Percentiles rank a stretch among this genome's conserved stretches.
Evolutionary conservation across 2,329 filamentous ascomycete species (phyloP).

Genomic region (Pseudocercospora musae): DNA sequence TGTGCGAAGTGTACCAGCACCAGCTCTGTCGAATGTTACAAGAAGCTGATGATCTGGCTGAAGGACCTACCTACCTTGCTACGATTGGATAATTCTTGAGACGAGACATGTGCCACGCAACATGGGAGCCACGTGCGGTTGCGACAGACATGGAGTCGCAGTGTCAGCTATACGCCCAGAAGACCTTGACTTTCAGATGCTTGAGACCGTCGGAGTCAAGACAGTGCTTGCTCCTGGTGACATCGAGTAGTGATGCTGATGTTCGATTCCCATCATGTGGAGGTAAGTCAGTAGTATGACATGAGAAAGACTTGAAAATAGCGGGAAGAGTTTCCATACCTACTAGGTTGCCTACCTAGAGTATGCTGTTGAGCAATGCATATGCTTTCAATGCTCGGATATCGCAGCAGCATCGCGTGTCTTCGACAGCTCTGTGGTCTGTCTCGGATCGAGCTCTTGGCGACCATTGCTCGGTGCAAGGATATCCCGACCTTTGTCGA

Average conservation of each 20-base stretch:
- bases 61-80: too few species aligned
- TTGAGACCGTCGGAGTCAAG: background rate
- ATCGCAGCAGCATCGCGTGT: background rate
- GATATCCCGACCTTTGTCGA: background rate
- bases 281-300: too few species aligned
- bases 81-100: too few species aligned
- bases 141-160: background rate
- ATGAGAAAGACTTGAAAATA: too few species aligned
- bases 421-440: background rate
- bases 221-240: background rate
- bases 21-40: constrained; percentile 1
- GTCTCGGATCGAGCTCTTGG: background rate
- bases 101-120: background rate
- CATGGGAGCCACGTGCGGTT: background rate
- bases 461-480: background rate
- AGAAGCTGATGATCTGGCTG: background rate
- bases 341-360: background rate
- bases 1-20: too few species aligned
- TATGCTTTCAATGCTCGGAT: background rate
- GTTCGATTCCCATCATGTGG: too few species aligned
- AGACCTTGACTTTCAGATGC: background rate
- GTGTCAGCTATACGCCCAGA: background rate
- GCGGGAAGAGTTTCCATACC: background rate
- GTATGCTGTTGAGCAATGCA: background rate
- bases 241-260: background rate